Evolutionary conservation across 2,329 filamentous ascomycete genomes (phyloP), one percentile per base, ranked within the genome.

Genomic region (Aspergillus versicolor): DNA sequence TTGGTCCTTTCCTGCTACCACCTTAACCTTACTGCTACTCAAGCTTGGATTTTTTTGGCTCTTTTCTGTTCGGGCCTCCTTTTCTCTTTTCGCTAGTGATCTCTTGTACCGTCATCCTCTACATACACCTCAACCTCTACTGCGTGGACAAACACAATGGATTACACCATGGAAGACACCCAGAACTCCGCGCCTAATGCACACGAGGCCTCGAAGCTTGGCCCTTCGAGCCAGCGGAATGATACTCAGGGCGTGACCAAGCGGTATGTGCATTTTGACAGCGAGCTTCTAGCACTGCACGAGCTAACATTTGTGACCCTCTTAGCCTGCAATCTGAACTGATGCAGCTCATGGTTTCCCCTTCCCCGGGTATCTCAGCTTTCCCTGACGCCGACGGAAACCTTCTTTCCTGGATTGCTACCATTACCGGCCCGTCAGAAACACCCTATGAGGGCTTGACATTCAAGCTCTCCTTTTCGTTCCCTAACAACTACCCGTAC

Each of bases 321-420:
- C 22, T 22, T 27, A 97, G 94, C 69, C 83, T 99, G 56, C 94
- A 99, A 78, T 95, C 92, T 48, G 94, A 99, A 78, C 84, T 99
- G 65, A 97, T 99, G 93, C 89, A 94, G 75, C 87, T 99, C 67
- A 97, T 99, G 94, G 92, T 92, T 67, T 92, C 92, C 42, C 88
- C 92, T 2, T 92, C 93, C 0, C 91, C 92, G 13, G 94, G 94
- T 64, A 88, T 97, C 70, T 96, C 92, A 55, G 95, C 95, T 62
- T 99, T 99, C 75, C 94, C 94, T 27, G 88, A 91, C 58, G 88
- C 88, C 37, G 91, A 95, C 72, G 90, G 91, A 73, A 94, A 97
- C 79, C 84, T 97, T 62, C 87, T 96, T 68, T 86, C 87, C 37
- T 99, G 94, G 94, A 92, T 88, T 40, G 95, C 91, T 49, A 99